Evolutionary conservation across 1,284 basidiomycete genomes (phyloP).

Genomic region (Fomes fomentarius): DNA sequence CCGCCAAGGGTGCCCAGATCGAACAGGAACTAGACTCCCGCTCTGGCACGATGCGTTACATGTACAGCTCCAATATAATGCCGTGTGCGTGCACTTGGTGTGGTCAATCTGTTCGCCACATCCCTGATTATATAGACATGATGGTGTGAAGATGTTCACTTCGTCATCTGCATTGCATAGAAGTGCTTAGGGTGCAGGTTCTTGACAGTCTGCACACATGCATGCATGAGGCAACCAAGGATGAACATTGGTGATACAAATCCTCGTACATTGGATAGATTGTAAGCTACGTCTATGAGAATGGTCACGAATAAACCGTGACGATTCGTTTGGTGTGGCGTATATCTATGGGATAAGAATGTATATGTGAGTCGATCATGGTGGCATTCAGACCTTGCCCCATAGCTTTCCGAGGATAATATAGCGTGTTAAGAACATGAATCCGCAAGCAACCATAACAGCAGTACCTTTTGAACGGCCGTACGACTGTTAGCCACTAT

Average conservation of each 20-base stretch:
- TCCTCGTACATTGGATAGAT: neutral
- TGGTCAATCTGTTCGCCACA: no score
- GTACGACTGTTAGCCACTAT: no score
- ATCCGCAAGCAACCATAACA: conserved; percentile 16
- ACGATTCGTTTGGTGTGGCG: neutral
- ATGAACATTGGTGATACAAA: neutral
- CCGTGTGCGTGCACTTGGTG: no score
- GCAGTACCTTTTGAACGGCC: conserved; percentile 15
- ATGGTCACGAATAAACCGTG: no score
- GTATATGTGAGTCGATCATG: no score
- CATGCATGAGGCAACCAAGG: no score
- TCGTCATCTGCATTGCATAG: no score
- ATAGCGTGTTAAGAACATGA: conserved; percentile 14
- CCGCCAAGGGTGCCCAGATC: conserved; percentile 21
- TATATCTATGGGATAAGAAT: no score
- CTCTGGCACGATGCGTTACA: neutral
- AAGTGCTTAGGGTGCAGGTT: no score
- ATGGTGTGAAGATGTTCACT: no score
- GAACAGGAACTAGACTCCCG: conserved; percentile 3
- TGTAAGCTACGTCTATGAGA: neutral
- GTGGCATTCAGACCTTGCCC: conserved; percentile 13
- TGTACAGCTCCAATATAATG: neutral
- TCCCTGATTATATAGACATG: no score
- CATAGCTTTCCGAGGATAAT: conserved; percentile 14
- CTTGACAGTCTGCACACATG: no score